Percentiles rank a stretch among this genome's conserved stretches.
Conservation (phyloP, 768 basidiomycete species). For the Leccinum boreale region DNA sequence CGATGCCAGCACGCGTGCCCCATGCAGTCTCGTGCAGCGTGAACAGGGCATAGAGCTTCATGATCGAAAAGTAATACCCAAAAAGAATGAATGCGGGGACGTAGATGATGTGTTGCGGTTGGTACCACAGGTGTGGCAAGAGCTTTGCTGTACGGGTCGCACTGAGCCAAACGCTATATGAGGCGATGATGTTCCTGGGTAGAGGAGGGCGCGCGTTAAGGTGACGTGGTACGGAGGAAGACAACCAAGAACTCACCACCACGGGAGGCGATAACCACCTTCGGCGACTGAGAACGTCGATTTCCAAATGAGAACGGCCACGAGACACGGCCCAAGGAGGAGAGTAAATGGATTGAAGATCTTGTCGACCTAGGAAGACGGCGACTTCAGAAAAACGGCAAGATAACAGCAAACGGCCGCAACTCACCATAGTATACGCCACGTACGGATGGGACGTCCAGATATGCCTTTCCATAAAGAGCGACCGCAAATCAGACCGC, state of each 20-base stretch:
- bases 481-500: conserved; percentile 82
- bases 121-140: conserved; percentile 75
- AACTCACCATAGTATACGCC: conserved; percentile 74
- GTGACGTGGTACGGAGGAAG: neutral
- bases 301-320: conserved; percentile 74
- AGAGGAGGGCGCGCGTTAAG: neutral
- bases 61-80: conserved; percentile 92
- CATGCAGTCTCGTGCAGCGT: conserved; percentile 95
- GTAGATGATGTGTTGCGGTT: conserved; percentile 73
- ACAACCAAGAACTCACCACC: conserved; percentile 55
- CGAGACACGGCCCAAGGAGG: conserved; percentile 78
- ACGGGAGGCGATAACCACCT: conserved; percentile 80
- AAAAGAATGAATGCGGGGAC: conserved; percentile 87
- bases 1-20: conserved; percentile 94
- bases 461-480: conserved; percentile 85
- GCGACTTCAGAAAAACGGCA: conserved; percentile 1
- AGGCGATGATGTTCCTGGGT: conserved; percentile 62
- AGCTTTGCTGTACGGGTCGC: conserved; percentile 76
- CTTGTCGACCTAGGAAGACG: conserved; percentile 64
- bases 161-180: conserved; percentile 67
- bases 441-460: conserved; percentile 83
- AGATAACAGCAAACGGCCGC: neutral
- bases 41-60: conserved; percentile 90
- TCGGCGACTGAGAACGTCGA: conserved; percentile 60
- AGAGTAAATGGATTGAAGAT: conserved; percentile 85